These are phyloP conservation scores for Plasmodium coatneyi DNA, from an alignment of 169 alveolate genomes.

Conservation along the genomic window DNA sequence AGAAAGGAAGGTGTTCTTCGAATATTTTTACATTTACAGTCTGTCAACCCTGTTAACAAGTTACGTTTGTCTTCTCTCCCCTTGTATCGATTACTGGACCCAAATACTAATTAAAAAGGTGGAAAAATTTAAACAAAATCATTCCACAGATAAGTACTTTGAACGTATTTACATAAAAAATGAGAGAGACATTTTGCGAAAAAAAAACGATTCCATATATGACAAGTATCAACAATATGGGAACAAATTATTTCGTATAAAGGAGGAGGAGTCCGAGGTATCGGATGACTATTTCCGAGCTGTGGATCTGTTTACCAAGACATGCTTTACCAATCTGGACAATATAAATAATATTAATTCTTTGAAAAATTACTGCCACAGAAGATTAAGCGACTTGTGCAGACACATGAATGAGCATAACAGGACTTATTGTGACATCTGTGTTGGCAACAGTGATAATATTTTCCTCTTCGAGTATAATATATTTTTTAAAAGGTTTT, in stretches of 20 bases:
- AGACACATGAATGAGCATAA: conserved; percentile 59
- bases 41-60: conserved; percentile 59
- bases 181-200: conserved; percentile 33
- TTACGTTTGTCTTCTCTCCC: conserved; percentile 49
- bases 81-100: conserved; percentile 64
- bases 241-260: conserved; percentile 8
- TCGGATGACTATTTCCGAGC: conserved; percentile 72
- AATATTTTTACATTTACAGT: conserved; percentile 69
- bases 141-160: conserved; percentile 57
- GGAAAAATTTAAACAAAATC: conserved; percentile 52
- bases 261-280: conserved; percentile 44
- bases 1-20: conserved; percentile 45
- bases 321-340: conserved; percentile 70
- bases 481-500: conserved; percentile 42
- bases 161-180: conserved; percentile 25
- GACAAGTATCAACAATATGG: conserved; percentile 73
- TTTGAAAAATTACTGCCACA: conserved; percentile 43
- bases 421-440: conserved; percentile 71
- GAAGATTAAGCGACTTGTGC: conserved; percentile 45
- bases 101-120: conserved; percentile 37
- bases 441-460: conserved; percentile 70
- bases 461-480: conserved; percentile 69
- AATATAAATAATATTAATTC: conserved; percentile 16
- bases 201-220: conserved; percentile 75
- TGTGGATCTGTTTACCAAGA: conserved; percentile 56